Conservation (phyloP, 441 rosid genomes). For the Gossypium gossypioides region DNA sequence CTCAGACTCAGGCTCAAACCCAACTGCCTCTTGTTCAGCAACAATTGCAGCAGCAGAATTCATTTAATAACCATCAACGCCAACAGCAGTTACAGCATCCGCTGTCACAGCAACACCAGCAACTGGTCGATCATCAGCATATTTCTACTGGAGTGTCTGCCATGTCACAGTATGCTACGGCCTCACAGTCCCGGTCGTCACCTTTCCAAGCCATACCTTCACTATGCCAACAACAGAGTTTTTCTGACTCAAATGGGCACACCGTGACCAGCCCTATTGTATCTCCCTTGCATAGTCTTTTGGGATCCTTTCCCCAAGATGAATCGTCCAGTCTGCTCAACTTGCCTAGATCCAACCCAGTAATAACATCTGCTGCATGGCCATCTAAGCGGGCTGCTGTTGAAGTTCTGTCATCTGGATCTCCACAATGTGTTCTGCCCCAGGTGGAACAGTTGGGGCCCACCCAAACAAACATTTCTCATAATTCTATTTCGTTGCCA, state of each 20-base stretch:
- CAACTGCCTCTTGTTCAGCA: constrained; percentile 55
- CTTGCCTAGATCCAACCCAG: constrained; percentile 47
- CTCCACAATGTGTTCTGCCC: constrained; percentile 41
- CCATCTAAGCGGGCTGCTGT: constrained; percentile 80
- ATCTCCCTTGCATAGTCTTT: constrained; percentile 68
- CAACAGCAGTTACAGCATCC: constrained; percentile 28
- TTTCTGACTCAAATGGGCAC: constrained; percentile 68
- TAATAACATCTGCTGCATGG: constrained; percentile 60
- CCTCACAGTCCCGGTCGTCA: constrained; percentile 48
- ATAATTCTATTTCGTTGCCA: constrained; percentile 59
- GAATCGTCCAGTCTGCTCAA: constrained; percentile 58
- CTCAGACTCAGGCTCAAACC: constrained; percentile 49
- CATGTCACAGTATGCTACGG: constrained; percentile 49
- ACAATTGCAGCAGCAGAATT: constrained; percentile 48
- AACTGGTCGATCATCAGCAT: constrained; percentile 53
- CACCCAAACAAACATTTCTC: constrained; percentile 45
- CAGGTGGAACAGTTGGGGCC: constrained; percentile 63
- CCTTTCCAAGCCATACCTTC: constrained; percentile 50
- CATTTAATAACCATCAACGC: constrained; percentile 31
- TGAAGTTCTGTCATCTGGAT: constrained; percentile 45
- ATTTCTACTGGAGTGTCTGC: constrained; percentile 40
- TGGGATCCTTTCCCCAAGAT: constrained; percentile 64
- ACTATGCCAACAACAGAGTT: constrained; percentile 66
- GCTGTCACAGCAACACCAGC: constrained; percentile 37
- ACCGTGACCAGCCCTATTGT: constrained; percentile 34